Percentiles rank a stretch among this genome's conserved stretches.
phyloP scores from a whole-genome alignment of 2,329 filamentous ascomycete genomes.

The Claviceps cyperi region DNA sequence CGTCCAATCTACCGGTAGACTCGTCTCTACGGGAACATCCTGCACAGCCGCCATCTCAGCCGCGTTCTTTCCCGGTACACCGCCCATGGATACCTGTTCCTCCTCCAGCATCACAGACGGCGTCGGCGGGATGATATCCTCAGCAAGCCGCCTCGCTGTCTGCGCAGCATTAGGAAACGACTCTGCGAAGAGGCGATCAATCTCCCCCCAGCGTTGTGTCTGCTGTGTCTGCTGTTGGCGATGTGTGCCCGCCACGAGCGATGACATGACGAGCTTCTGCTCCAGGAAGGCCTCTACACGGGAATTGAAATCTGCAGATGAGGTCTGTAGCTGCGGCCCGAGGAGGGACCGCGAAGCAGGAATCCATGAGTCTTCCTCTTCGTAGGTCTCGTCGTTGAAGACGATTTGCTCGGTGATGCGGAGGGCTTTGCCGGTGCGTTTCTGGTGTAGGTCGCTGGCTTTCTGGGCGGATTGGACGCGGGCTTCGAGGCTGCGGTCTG shows the following conservation, averaged over 20 bases:
- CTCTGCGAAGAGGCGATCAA: conserved; percentile 1
- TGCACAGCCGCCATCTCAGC: not conserved
- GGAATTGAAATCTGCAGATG: not conserved
- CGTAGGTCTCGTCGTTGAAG: conserved; percentile 87
- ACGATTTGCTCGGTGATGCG: conserved; percentile 78
- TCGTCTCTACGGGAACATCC: not conserved
- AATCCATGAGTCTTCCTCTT: conserved; percentile 58
- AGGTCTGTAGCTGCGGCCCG: not conserved
- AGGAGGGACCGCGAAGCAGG: not conserved
- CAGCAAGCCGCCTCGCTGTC: not conserved
- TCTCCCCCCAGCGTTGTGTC: not conserved
- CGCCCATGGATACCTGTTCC: not conserved
- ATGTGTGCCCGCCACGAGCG: not conserved
- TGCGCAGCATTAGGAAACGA: conserved; percentile 1
- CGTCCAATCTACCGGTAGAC: not conserved
- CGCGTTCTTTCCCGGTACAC: not conserved
- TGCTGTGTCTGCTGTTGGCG: not conserved
- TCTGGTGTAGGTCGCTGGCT: conserved; percentile 84
- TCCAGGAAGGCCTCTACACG: not conserved
- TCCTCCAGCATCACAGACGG: not conserved
- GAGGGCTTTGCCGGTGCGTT: conserved; percentile 68
- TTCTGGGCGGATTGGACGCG: conserved; percentile 74
- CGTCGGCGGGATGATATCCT: not conserved
- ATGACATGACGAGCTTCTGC: conserved; percentile 1
- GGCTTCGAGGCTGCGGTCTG: conserved; percentile 76